Conservation (phyloP, 2,329 filamentous ascomycete species). For the Colletotrichum incanum region DNA sequence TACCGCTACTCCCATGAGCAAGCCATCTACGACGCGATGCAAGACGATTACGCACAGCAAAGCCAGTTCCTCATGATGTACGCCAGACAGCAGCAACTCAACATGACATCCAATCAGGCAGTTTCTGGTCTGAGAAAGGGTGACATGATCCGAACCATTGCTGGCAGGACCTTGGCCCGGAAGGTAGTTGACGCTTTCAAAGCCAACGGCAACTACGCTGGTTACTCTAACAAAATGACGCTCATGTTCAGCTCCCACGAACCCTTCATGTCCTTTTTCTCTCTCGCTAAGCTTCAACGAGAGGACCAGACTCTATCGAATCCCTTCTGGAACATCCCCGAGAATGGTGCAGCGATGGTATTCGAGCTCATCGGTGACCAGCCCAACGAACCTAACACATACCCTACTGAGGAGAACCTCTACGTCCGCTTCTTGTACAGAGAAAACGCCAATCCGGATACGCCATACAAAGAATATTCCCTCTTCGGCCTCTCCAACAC, state of each 20-base stretch:
- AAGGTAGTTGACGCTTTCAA: conserved; percentile 61
- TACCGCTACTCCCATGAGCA: conserved; percentile 69
- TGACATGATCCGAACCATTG: conserved; percentile 63
- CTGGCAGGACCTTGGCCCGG: conserved; percentile 67
- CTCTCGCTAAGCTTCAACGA: conserved; percentile 63
- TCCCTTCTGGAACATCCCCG: conserved; percentile 62
- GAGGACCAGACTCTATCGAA: conserved; percentile 65
- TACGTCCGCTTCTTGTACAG: conserved; percentile 72
- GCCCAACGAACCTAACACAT: conserved; percentile 44
- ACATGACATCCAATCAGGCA: conserved; percentile 68
- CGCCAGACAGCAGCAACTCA: conserved; percentile 78
- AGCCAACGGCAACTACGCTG: conserved; percentile 58
- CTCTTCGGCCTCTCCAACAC: conserved; percentile 58
- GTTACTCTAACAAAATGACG: conserved; percentile 62
- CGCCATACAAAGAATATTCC: conserved; percentile 54
- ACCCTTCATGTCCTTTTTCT: conserved; percentile 70
- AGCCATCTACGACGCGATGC: conserved; percentile 58
- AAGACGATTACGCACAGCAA: conserved; percentile 49
- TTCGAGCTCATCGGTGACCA: conserved; percentile 74
- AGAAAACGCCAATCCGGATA: conserved; percentile 58
- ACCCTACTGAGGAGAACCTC: conserved; percentile 57
- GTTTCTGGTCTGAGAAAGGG: conserved; percentile 64
- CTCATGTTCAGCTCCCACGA: conserved; percentile 70
- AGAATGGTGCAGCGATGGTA: conserved; percentile 81
- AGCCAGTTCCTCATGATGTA: conserved; percentile 72